Evolutionary conservation across 2,329 filamentous ascomycete genomes (phyloP).

Genomic region (Trichophyton schoenleinii): DNA sequence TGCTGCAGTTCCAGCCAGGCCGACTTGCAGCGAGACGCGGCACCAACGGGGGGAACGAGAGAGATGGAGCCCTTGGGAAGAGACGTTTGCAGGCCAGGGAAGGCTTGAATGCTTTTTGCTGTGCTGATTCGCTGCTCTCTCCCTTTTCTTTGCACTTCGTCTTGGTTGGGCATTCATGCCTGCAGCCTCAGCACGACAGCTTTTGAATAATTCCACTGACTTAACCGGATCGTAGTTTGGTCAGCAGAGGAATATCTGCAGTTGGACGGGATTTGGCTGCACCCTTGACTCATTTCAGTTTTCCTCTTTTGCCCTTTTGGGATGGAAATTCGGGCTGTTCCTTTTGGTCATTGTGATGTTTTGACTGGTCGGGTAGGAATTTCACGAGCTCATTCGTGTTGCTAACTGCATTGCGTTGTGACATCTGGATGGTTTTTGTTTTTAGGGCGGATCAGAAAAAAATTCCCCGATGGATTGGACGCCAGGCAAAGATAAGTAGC

Average conservation of each 20-base stretch:
- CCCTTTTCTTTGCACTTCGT: constrained; percentile 10
- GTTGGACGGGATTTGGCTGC: not conserved
- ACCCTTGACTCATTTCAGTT: not conserved
- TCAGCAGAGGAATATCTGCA: not conserved
- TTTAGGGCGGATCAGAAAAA: not conserved
- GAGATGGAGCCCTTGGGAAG: not conserved
- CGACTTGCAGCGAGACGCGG: constrained; percentile 19
- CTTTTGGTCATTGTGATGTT: not conserved
- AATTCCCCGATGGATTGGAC: constrained; percentile 1
- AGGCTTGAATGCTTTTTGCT: not conserved
- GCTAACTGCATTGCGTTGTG: not conserved
- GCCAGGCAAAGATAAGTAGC: not conserved
- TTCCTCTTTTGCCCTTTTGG: not conserved
- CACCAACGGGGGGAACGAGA: constrained; percentile 18
- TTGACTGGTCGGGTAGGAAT: not conserved
- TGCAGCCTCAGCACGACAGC: constrained; percentile 15
- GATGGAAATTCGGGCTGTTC: not conserved
- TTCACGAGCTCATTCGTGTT: too few relatives aligned
- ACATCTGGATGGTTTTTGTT: not conserved
- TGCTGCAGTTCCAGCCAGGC: constrained; percentile 12
- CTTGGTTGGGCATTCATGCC: constrained; percentile 32
- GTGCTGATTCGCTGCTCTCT: constrained; percentile 24
- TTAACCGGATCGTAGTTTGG: not conserved
- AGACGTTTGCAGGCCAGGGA: constrained; percentile 5
- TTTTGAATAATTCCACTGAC: constrained; percentile 1